Base-by-base conservation (phyloP, 257 asterid genomes). In the Scutellaria minor region DNA sequence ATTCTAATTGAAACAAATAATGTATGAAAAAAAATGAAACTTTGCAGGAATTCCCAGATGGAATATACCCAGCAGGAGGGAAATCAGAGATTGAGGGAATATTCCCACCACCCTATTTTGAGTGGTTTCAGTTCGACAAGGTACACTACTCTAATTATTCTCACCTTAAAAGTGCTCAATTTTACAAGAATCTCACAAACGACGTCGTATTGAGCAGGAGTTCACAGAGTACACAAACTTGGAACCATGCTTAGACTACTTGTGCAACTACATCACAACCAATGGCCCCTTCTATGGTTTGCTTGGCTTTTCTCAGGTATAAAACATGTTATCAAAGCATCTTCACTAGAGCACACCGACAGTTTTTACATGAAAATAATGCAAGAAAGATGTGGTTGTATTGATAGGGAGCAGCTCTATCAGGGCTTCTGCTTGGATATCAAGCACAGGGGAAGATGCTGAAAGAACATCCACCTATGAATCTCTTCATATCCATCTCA, bases 261-360 rank as follows among this genome's bases (percentile, higher is more conserved):
- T 88, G 80, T 82, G 85, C 44, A 76, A 80, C 24, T 88, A 85
- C 66, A 84, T 88, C 5, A 64, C 79, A 59, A 76, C 56, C 75
- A 81, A 88, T 0, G 92, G 92, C 6, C 92, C 95, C 39, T 88
- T 88, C 66, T 73, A 86, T 76, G 90, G 95, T 50, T 65, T 88
- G 67, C 87, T 88, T 6, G 92, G 95, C 71, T 88, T 88, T 80
- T 88, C 93, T 24, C 93, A 87, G 88, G 93, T 83, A 44, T n/a
- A 57, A 42, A 18, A 18, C 18, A 18, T 18, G 18, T 18, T n/a
- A n/a, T n/a, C n/a, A n/a, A n/a, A n/a, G n/a, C n/a, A n/a, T n/a
- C n/a, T n/a, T n/a, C n/a, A n/a, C n/a, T n/a, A n/a, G n/a, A n/a
- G n/a, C n/a, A n/a, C n/a, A n/a, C 18, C 18, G 18, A 18, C 18